A percentile compares a stretch with the other conserved stretches of the same genome.
Evolutionary conservation across 257 asterid genomes (phyloP).

Genomic region (Solanum stenotomum): DNA sequence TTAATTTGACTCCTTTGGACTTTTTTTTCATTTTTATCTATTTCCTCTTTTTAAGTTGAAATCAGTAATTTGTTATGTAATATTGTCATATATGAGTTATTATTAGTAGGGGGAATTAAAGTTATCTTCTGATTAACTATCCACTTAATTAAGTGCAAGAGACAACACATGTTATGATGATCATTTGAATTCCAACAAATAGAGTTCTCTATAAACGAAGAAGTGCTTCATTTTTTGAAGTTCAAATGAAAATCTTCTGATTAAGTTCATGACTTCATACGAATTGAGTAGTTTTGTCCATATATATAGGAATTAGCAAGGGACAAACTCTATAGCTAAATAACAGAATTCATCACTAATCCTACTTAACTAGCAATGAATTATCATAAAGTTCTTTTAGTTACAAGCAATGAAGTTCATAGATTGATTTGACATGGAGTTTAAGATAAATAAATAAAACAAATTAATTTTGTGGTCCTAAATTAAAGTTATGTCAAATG

Average conservation of each 20-base stretch:
- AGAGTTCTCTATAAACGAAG: neutral
- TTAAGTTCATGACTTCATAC: neutral
- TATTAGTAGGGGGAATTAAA: neutral
- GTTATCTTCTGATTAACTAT: too few species aligned
- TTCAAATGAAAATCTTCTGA: rapidly evolving
- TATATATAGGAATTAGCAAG: neutral
- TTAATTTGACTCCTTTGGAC: neutral
- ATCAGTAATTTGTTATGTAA: too few species aligned
- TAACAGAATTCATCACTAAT: neutral
- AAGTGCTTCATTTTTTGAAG: neutral
- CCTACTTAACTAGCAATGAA: neutral
- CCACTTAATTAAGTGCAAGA: too few species aligned
- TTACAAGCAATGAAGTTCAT: neutral
- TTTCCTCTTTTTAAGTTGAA: too few species aligned
- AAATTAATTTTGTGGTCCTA: too few species aligned
- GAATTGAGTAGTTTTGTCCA: neutral
- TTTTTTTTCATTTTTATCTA: too few species aligned
- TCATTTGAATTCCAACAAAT: neutral
- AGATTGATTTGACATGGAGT: too few species aligned
- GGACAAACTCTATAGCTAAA: neutral
- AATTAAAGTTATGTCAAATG: too few species aligned
- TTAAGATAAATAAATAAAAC: too few species aligned
- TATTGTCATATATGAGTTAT: neutral
- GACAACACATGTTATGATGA: neutral
- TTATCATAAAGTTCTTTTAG: neutral